phyloP scores from a whole-genome alignment of 2,329 filamentous ascomycete species.

The Cadophora gregata region DNA sequence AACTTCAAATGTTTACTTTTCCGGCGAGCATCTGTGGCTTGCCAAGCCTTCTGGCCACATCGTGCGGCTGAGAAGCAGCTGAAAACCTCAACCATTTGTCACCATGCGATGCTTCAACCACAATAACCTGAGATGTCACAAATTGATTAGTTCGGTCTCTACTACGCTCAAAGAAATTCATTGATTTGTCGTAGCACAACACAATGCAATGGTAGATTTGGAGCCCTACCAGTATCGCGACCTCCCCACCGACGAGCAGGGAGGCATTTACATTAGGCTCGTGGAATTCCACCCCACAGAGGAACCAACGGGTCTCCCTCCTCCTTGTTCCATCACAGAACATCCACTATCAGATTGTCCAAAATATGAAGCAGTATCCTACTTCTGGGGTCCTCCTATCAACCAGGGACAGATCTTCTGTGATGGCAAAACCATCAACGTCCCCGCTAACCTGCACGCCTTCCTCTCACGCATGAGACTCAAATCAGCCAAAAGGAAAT shows the following conservation, averaged over 20 bases:
- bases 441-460: background rate
- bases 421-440: constrained; percentile 13
- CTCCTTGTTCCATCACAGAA: background rate
- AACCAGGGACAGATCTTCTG: background rate
- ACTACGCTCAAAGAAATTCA: no score
- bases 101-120: background rate
- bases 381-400: constrained; percentile 13
- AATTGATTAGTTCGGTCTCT: background rate
- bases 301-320: background rate
- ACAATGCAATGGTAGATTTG: background rate
- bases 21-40: background rate
- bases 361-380: constrained; percentile 17
- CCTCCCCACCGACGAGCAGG: background rate
- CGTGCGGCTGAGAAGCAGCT: constrained; percentile 8
- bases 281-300: constrained; percentile 10
- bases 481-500: constrained; percentile 2
- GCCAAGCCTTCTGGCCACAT: constrained; percentile 4
- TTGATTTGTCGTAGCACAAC: no score
- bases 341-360: constrained; percentile 6
- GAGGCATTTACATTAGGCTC: constrained; percentile 8
- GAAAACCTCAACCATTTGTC: constrained; percentile 1
- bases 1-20: no score
- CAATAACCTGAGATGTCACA: background rate
- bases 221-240: constrained; percentile 5
- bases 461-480: constrained; percentile 10